Evolutionary conservation across 2,329 filamentous ascomycete genomes (phyloP).

Genomic region (Ceratocystis huliohia): DNA sequence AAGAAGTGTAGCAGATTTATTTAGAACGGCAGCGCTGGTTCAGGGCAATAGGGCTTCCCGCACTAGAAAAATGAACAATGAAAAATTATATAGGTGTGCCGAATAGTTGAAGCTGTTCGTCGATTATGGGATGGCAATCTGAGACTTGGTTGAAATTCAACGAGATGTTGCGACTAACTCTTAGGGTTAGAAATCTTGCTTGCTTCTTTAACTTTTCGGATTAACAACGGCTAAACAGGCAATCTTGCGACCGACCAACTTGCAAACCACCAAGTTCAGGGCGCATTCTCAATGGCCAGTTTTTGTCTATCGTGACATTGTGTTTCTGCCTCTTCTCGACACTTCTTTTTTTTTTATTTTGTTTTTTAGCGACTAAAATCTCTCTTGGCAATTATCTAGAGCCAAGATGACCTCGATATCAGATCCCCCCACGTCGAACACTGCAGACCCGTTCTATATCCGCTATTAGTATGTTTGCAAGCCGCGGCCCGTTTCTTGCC

Average conservation of each 20-base stretch:
- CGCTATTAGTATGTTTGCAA: constrained; percentile 73
- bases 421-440: constrained; percentile 8
- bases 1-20: not conserved
- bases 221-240: not conserved
- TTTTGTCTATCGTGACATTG: not conserved
- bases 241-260: not conserved
- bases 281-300: not conserved
- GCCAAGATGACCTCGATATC: not conserved
- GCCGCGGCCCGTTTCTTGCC: not conserved
- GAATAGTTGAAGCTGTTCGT: no score
- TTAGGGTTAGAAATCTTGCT: not conserved
- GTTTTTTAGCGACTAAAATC: not conserved
- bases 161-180: not conserved
- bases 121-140: no score
- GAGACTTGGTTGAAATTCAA: no score
- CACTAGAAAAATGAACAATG: no score
- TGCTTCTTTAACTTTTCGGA: not conserved
- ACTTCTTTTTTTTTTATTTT: not conserved
- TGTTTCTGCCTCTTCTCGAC: not conserved
- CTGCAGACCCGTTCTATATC: constrained; percentile 71
- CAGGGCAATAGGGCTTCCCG: not conserved
- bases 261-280: not conserved
- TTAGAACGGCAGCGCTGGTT: not conserved
- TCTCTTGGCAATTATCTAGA: not conserved
- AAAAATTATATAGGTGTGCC: no score